These are phyloP conservation scores for Infundibulicybe gibba DNA, from an alignment of 768 basidiomycete species.

Conservation along the genomic window DNA sequence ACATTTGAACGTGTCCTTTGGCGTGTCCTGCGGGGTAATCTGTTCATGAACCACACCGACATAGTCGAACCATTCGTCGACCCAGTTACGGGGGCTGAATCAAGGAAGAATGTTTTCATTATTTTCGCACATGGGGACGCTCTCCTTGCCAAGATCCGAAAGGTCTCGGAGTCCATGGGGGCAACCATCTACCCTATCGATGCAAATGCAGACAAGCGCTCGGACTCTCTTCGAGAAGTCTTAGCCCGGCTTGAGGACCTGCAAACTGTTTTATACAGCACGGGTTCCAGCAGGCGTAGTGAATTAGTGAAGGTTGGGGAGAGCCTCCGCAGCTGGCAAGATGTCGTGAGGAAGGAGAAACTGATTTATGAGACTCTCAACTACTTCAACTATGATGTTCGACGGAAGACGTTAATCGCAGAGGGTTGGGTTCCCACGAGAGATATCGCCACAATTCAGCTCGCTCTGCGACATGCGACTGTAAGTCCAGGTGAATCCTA, in stretches of 20 bases:
- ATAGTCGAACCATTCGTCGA: constrained; percentile 92
- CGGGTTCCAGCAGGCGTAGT: constrained; percentile 73
- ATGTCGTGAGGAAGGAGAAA: constrained; percentile 94
- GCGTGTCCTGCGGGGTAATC: constrained; percentile 95
- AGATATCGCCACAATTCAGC: constrained; percentile 83
- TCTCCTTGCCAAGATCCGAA: constrained; percentile 93
- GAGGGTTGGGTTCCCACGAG: constrained; percentile 98
- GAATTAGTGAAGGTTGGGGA: constrained; percentile 87
- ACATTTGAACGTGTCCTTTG: constrained; percentile 97
- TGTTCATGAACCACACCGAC: constrained; percentile 99
- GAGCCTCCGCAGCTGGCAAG: constrained; percentile 84
- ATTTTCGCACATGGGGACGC: constrained; percentile 97
- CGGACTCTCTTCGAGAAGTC: constrained; percentile 87
- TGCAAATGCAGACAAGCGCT: constrained; percentile 87
- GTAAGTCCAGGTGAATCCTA: constrained; percentile 32
- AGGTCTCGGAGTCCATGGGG: constrained; percentile 98
- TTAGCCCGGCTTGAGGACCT: constrained; percentile 87
- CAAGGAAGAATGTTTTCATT: constrained; percentile 98
- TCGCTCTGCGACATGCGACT: constrained; percentile 86
- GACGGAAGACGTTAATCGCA: constrained; percentile 91
- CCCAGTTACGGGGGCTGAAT: constrained; percentile 76
- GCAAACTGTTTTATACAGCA: constrained; percentile 86
- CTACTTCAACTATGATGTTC: constrained; percentile 90
- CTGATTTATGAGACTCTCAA: constrained; percentile 95
- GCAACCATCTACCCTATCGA: constrained; percentile 97